Evolutionary conservation across 2,329 filamentous ascomycete species (phyloP).

Genomic region (Aspergillus latus): DNA sequence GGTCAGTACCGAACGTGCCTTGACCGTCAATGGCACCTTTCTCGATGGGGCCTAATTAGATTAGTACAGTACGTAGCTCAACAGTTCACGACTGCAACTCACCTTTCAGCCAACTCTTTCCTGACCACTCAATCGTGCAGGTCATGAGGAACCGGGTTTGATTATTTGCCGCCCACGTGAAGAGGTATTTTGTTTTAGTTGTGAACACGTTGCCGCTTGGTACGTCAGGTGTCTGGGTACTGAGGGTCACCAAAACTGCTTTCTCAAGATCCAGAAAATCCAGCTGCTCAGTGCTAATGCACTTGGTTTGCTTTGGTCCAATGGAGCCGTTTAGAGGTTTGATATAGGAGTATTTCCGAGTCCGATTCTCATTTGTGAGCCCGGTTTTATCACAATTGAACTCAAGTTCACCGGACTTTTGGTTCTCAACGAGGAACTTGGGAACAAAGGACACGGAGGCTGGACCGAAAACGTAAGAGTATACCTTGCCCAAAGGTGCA

Average conservation of each 20-base stretch:
- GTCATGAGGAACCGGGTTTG: constrained; percentile 81
- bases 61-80: constrained; percentile 29
- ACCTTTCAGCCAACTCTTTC: constrained; percentile 98
- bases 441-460: constrained; percentile 77
- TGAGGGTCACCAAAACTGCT: constrained; percentile 75
- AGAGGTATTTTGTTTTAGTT: constrained; percentile 90
- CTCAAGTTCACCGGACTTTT: constrained; percentile 85
- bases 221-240: constrained; percentile 89
- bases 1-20: constrained; percentile 73
- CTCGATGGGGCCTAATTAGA: constrained; percentile 76
- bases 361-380: constrained; percentile 70
- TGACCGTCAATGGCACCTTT: constrained; percentile 94
- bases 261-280: constrained; percentile 86
- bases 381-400: constrained; percentile 81
- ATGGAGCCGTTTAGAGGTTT: constrained; percentile 83
- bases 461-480: constrained; percentile 81
- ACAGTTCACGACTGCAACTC: constrained; percentile 28
- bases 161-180: constrained; percentile 88
- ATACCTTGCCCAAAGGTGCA: constrained; percentile 89
- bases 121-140: constrained; percentile 91
- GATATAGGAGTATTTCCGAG: constrained; percentile 79
- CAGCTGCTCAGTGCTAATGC: constrained; percentile 80
- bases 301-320: constrained; percentile 92
- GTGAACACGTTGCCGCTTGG: constrained; percentile 89
- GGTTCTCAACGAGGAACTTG: constrained; percentile 81